Base-by-base conservation (phyloP, 78 protist species). In the Dictyostelium purpureum region DNA sequence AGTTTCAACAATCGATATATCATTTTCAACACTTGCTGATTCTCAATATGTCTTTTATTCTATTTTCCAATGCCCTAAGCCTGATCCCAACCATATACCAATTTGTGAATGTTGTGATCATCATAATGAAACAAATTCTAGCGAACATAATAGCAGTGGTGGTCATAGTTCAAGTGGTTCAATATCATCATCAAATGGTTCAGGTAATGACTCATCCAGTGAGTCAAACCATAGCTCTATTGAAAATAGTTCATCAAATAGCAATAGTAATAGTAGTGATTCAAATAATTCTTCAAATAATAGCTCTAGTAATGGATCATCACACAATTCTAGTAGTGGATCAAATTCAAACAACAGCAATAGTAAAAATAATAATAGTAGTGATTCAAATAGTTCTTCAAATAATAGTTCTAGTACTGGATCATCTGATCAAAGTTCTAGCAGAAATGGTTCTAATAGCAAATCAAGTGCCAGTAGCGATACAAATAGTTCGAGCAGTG, bases 11-110 rank as follows among this genome's bases (percentile, higher is more conserved):
- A 33, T 75, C 52, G 11, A 18, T n/a, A 51, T 75, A 33, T 51
- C 67, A 21, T 75, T 51, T 75, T 35, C 47, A 47, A 33, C 81
- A 31, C 16, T 28, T 31, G 10, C 66, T 24, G 81, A 75, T 33
- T 75, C 81, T 33, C 61, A 75, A 51, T 75, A 51, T 57, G 81
- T 75, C 4, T 75, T 75, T 51, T 75, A 75, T 51, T 31, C 81
- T 6, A 35, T 75, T 51, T 35, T 75, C 18, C 38, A 47, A 35
- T 42, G 35, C 52, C 43, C 61, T 31, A 51, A 19, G 10, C 47
- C 14, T 49, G 7, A 5, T 52, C 40, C 59, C 24, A 56, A 52
- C 31, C 16, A 26, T 3, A 24, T 26, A 21, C 56, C 79, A 47
- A 33, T 26, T 47, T 37, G 45, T 28, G 24, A 40, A 9, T 28